Evolutionary conservation across 2,329 filamentous ascomycete species (phyloP).

Genomic region (Sphaerulina musiva): DNA sequence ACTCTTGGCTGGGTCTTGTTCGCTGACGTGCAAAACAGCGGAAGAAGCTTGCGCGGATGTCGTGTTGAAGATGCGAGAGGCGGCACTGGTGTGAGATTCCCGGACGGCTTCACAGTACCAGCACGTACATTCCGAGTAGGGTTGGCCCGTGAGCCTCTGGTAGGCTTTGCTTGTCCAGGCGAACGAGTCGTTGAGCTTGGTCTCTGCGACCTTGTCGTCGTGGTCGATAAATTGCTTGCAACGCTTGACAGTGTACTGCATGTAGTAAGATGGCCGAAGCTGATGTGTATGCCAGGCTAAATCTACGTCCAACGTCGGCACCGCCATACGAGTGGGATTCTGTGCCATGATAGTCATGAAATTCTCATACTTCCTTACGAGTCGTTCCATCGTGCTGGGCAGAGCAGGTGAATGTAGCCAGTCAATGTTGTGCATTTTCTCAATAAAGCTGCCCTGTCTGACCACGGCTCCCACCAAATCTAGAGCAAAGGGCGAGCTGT

Average conservation of each 20-base stretch:
- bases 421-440: conserved; percentile 70
- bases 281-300: conserved; percentile 78
- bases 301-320: conserved; percentile 69
- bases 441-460: conserved; percentile 59
- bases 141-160: conserved; percentile 55
- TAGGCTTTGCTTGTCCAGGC: conserved; percentile 67
- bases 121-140: conserved; percentile 72
- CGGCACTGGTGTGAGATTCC: conserved; percentile 46
- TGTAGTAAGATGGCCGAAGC: conserved; percentile 59
- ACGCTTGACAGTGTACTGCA: conserved; percentile 46
- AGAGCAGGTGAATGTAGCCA: conserved; percentile 69
- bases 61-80: conserved; percentile 43
- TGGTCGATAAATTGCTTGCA: conserved; percentile 64
- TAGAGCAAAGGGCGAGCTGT: conserved; percentile 57
- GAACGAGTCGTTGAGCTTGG: conserved; percentile 57
- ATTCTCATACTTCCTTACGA: conserved; percentile 58
- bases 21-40: conserved; percentile 38
- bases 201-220: conserved; percentile 74
- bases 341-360: conserved; percentile 56
- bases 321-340: conserved; percentile 46
- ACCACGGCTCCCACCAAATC: conserved; percentile 61
- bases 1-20: conserved; percentile 49
- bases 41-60: conserved; percentile 32
- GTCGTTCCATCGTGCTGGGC: conserved; percentile 55
- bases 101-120: conserved; percentile 77